phyloP scores from a whole-genome alignment of 148 eudicot species.

The Heliosperma pusillum region DNA sequence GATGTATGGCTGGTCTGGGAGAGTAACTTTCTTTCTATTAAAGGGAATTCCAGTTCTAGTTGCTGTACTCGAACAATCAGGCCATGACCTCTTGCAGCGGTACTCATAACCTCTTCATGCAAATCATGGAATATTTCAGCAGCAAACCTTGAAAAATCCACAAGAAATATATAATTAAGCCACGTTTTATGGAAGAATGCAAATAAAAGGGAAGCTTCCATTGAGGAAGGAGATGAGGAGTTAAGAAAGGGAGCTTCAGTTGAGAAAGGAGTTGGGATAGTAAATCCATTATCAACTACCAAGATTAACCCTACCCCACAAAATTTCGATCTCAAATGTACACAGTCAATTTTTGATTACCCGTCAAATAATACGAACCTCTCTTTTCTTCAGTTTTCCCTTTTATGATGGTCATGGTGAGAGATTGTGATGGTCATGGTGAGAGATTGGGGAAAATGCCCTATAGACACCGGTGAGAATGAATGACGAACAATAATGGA shows the following conservation, averaged over 20 bases:
- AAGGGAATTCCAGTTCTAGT: constrained; percentile 79
- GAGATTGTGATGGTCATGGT: neutral
- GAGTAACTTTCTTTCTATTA: constrained; percentile 71
- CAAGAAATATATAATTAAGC: constrained; percentile 23
- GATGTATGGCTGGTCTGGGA: constrained; percentile 79
- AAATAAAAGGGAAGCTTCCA: neutral
- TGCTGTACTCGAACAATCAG: constrained; percentile 82
- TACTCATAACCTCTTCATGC: constrained; percentile 88
- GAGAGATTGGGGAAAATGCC: neutral
- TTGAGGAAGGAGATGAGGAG: neutral
- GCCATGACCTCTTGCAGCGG: constrained; percentile 86
- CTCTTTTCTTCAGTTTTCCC: neutral
- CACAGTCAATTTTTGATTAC: neutral
- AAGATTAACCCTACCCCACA: neutral
- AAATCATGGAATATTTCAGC: constrained; percentile 93
- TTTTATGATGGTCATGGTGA: neutral
- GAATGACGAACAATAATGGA: no score
- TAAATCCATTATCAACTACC: neutral
- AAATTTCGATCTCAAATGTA: neutral
- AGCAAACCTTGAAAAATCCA: constrained; percentile 70
- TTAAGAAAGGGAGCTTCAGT: neutral
- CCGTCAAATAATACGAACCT: no score
- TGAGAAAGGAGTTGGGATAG: neutral
- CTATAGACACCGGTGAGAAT: no score
- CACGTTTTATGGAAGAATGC: neutral